Base-by-base conservation (phyloP, 2,329 filamentous ascomycete genomes). In the Apiospora kogelbergensis region DNA sequence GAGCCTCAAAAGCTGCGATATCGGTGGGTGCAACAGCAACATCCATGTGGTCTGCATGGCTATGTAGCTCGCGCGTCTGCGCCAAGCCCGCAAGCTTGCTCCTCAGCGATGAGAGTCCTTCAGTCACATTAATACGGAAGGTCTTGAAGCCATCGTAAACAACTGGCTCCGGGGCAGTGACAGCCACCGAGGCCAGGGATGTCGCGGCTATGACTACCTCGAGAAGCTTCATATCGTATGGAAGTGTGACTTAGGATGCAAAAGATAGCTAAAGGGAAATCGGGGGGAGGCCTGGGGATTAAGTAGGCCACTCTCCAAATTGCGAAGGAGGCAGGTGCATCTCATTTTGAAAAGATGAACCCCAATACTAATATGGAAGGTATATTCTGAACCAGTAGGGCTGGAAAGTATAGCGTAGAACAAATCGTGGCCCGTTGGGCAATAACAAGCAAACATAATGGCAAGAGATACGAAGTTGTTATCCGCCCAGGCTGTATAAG, bases 61-160 rank as follows among this genome's bases (percentile, higher is more conserved):
- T 71, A 60, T 71, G 73, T 30, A 78, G 73, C 65, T 78, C 73
- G 42, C 78, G 72, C 33, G 72, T 66, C 24, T 68, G 70, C 11
- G 72, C 70, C 30, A 76, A 73, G 22, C 68, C 63, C 0, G 70
- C 67, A 11, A 76, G 67, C 1, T 72, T 70, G 30, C 70, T 70
- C 48, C 74, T 69, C n/a, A 75, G 65, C 15, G 65, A 70, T 2
- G 68, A 48, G 22, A 72, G 64, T 48, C 69, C 69, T 7, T 69
- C 66, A 1, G 75, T 66, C 13, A 73, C 67, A 2, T 66, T 66
- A 37, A 80, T 71, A 26, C 75, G 76, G 68, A 76, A 79, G 30
- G 80, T 73, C 64, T 76, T 77, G 63, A 80, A 80, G 33, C 78
- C 77, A 48, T 78, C 74, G 66, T 79, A 81, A 65, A 70, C 74